phyloP scores from a whole-genome alignment of 768 basidiomycete species.

The Trametes cubensis region DNA sequence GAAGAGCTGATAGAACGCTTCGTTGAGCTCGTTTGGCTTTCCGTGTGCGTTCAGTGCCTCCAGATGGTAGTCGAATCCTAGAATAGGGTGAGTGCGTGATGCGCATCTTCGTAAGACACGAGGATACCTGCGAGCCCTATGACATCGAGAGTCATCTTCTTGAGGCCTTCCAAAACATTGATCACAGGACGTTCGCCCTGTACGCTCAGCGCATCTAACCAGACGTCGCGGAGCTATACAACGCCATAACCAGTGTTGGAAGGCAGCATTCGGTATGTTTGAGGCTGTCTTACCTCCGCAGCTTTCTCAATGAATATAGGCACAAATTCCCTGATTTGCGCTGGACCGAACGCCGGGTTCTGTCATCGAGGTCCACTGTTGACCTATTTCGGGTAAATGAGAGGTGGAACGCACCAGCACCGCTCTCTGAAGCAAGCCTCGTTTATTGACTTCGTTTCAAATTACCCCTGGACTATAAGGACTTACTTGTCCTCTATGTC shows the following conservation, averaged over 20 bases:
- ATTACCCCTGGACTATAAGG: too few relatives aligned
- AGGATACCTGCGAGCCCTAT: conserved; percentile 6
- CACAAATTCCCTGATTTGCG: conserved; percentile 30
- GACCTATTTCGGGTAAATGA: not conserved
- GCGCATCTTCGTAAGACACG: not conserved
- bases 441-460: not conserved
- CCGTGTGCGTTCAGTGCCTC: conserved; percentile 32
- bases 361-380: not conserved
- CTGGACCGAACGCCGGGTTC: conserved; percentile 35
- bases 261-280: too few relatives aligned
- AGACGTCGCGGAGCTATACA: not conserved
- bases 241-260: not conserved
- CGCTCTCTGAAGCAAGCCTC: not conserved
- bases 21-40: conserved; percentile 34
- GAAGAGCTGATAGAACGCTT: conserved; percentile 36
- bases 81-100: too few relatives aligned
- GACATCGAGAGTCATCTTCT: conserved; percentile 2
- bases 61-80: conserved; percentile 40
- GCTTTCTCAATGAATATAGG: conserved; percentile 29
- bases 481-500: not conserved
- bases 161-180: not conserved
- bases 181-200: not conserved
- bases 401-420: not conserved
- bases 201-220: not conserved
- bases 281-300: conserved; percentile 18